Conservation (phyloP, 2,329 filamentous ascomycete genomes). For the Coniella lustricola region DNA sequence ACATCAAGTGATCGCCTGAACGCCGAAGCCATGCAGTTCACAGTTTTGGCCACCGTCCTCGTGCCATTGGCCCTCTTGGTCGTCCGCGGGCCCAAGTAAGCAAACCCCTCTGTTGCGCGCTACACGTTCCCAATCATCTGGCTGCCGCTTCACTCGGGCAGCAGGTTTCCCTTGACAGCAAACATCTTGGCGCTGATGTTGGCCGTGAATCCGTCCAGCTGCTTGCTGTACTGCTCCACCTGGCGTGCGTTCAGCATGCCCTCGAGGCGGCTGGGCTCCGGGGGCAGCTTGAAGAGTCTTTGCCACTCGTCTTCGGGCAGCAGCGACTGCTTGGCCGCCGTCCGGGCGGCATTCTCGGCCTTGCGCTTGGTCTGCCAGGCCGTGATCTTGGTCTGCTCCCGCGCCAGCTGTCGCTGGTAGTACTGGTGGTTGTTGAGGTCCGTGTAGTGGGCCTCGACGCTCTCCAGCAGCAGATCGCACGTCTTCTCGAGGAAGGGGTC, state of each 20-base stretch:
- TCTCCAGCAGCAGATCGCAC: slow-evolving; percentile 89
- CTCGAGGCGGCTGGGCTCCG: slow-evolving; percentile 88
- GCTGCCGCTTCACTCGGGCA: slow-evolving; percentile 42
- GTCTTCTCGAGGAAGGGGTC: slow-evolving; percentile 98
- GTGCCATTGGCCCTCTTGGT: not conserved
- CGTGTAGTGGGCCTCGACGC: slow-evolving; percentile 95
- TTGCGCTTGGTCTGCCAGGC: slow-evolving; percentile 97
- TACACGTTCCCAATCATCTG: no score
- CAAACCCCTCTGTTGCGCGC: no score
- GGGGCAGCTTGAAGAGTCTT: slow-evolving; percentile 93
- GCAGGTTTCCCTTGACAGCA: slow-evolving; percentile 68
- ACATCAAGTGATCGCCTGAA: slow-evolving; percentile 8
- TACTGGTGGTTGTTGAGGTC: slow-evolving; percentile 98
- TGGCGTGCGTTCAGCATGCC: slow-evolving; percentile 92
- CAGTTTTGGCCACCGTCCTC: slow-evolving; percentile 3
- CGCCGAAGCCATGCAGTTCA: slow-evolving; percentile 11
- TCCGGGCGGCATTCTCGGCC: slow-evolving; percentile 82
- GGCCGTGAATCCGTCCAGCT: slow-evolving; percentile 93
- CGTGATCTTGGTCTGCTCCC: slow-evolving; percentile 93
- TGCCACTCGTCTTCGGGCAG: slow-evolving; percentile 98
- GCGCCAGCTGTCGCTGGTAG: slow-evolving; percentile 87
- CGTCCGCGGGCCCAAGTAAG: not conserved
- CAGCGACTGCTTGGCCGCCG: slow-evolving; percentile 77
- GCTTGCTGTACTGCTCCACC: slow-evolving; percentile 95
- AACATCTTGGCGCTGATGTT: slow-evolving; percentile 97